Conservation (phyloP, 345 rosid genomes). For the Corymbia maculata region DNA sequence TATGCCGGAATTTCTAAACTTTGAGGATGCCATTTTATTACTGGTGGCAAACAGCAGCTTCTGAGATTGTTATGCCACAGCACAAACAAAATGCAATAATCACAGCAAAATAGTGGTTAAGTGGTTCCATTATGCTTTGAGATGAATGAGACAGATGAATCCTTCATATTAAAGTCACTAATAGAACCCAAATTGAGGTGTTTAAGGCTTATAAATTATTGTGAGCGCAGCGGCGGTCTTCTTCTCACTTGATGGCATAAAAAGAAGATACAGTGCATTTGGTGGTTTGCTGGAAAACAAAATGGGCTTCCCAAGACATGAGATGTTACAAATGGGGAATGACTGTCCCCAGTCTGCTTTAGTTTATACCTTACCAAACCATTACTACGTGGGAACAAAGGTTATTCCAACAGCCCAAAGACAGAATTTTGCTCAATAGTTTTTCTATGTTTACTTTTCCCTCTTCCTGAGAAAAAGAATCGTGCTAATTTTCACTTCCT, state of each 20-base stretch:
- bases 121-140: not conserved
- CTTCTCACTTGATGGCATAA: not conserved
- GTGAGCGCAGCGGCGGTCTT: not conserved
- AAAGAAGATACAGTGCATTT: not conserved
- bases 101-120: not conserved
- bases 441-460: not conserved
- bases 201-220: not conserved
- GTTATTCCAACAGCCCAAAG: not conserved
- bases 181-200: not conserved
- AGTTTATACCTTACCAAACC: not conserved
- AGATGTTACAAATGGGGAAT: not conserved
- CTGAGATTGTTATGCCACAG: not conserved
- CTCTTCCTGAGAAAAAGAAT: not conserved
- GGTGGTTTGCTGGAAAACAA: not conserved
- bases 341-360: not conserved
- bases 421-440: not conserved
- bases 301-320: not conserved
- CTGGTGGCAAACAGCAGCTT: not conserved
- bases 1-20: not conserved
- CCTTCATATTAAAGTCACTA: not conserved
- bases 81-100: not conserved
- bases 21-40: not conserved
- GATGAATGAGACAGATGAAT: not conserved
- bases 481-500: not conserved
- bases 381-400: not conserved